A percentile compares a stretch with the other conserved stretches of the same genome.
Conservation (phyloP, 1,284 basidiomycete species). For the Fomitopsis schrenkii region DNA sequence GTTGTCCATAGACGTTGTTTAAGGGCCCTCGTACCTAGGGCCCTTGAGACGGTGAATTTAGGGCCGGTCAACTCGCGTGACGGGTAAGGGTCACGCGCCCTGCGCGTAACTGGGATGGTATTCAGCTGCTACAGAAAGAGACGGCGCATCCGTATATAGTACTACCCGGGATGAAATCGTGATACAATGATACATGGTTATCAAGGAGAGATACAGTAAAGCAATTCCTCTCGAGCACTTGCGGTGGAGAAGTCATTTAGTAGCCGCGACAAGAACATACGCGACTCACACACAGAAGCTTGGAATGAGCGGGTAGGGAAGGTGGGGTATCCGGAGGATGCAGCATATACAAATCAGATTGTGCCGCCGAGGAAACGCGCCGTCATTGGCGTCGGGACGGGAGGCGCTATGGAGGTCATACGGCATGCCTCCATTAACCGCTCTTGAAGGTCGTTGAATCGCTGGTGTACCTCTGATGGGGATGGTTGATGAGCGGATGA, state of each 20-base stretch:
- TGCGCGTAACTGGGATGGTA: too few relatives aligned
- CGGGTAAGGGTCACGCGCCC: too few relatives aligned
- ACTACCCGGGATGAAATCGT: too few relatives aligned
- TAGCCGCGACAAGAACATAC: background rate
- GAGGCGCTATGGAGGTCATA: background rate
- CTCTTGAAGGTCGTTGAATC: conserved; percentile 43
- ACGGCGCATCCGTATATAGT: too few relatives aligned
- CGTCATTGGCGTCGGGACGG: background rate
- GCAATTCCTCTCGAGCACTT: too few relatives aligned
- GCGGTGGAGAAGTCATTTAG: background rate
- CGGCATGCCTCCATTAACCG: conserved; percentile 46
- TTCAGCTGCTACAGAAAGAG: too few relatives aligned
- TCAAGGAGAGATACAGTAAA: background rate
- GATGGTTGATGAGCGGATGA: background rate
- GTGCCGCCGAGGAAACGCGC: background rate
- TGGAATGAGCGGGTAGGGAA: background rate
- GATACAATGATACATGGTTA: background rate
- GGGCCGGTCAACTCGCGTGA: too few relatives aligned
- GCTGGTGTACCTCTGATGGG: conserved; percentile 46
- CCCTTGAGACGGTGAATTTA: too few relatives aligned
- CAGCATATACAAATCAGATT: background rate
- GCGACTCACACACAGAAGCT: background rate
- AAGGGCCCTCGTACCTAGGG: too few relatives aligned
- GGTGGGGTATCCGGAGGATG: background rate
- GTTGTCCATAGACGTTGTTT: too few relatives aligned